Base-by-base conservation (phyloP, 2,329 filamentous ascomycete genomes). In the Colletotrichum camelliae region DNA sequence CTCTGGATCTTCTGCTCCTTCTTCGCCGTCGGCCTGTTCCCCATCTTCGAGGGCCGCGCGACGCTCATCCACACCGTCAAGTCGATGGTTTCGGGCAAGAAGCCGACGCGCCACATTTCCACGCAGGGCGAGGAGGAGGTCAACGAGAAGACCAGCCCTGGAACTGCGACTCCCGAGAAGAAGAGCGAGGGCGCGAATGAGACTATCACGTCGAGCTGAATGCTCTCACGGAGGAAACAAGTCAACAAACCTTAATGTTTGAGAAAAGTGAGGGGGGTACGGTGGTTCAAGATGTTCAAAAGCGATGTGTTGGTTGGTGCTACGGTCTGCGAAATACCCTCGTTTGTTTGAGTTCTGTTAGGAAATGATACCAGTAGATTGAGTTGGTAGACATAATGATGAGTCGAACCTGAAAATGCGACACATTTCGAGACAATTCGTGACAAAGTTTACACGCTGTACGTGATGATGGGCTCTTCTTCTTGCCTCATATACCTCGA, bases 1-100 rank as follows among this genome's bases (percentile, higher is more conserved):
- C 87, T 96, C 57, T 97, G 95, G 95, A 89, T 96, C 79, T 95
- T 96, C 82, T 91, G 90, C 80, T 94, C 92, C 4, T 86, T 93
- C 3, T 87, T 93, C 71, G 93, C 92, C 12, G 95, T 98, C 0
- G 95, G 95, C 0, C 52, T 98, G 0, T 98, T 94, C 84, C 96
- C 96, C 8, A 85, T 97, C 2, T 97, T 90, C 84, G 95, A 98
- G 82, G 95, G 95, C 0, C 87, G 96, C 2, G 84, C 88, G 72
- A 96, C 93, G 2, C 92, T 95, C 72, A 81, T 82, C 1, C 86
- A 90, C 67, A 95, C 93, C 0, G 83, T 90, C 77, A 91, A 89
- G 81, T 86, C 89, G 33, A 94, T 96, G 78, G 88, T 84, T 55
- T 80, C 85, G 2, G 88, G 88, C 29, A 85, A 82, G 78, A 84